Evolutionary conservation across 1,139 yeast genomes (phyloP).

Genomic region (Schwanniomyces etchellsii): DNA sequence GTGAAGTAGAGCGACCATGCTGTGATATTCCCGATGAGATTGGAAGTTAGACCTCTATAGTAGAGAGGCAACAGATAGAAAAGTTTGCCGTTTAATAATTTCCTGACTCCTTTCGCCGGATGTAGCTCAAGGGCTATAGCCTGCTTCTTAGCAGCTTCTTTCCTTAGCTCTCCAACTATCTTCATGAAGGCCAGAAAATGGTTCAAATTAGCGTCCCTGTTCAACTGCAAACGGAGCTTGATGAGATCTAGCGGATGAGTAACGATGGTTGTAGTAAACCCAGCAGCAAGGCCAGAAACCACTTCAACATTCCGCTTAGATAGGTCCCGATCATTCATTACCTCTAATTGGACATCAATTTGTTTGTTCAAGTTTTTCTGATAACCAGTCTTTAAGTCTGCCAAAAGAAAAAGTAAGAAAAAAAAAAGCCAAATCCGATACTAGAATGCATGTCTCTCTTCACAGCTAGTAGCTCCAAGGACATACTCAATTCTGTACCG

Average conservation of each 20-base stretch:
- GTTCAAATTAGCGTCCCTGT: constrained; percentile 7
- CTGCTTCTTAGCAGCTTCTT: constrained; percentile 8
- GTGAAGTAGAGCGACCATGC: constrained; percentile 90
- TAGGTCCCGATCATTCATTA: constrained; percentile 5
- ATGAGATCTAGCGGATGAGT: constrained; percentile 88
- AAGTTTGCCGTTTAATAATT: constrained; percentile 3
- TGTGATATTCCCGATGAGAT: constrained; percentile 71
- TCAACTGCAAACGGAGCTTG: constrained; percentile 70
- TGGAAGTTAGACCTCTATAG: constrained; percentile 81
- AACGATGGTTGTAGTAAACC: constrained; percentile 68
- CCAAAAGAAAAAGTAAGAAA: not conserved
- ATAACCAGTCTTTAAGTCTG: constrained; percentile 1
- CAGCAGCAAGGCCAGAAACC: constrained; percentile 78
- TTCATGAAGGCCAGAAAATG: constrained; percentile 9
- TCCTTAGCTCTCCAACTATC: constrained; percentile 16
- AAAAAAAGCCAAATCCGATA: not conserved
- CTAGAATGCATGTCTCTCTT: too few relatives aligned
- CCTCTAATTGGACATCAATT: not conserved
- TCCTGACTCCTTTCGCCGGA: not conserved
- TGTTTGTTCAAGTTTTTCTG: not conserved
- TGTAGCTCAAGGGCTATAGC: not conserved
- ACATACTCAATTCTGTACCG: too few relatives aligned
- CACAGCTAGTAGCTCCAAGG: too few relatives aligned
- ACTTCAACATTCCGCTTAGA: constrained; percentile 35
- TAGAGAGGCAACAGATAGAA: constrained; percentile 12